Base-by-base conservation (phyloP, 2,329 filamentous ascomycete genomes). In the Aspergillus ruber region DNA sequence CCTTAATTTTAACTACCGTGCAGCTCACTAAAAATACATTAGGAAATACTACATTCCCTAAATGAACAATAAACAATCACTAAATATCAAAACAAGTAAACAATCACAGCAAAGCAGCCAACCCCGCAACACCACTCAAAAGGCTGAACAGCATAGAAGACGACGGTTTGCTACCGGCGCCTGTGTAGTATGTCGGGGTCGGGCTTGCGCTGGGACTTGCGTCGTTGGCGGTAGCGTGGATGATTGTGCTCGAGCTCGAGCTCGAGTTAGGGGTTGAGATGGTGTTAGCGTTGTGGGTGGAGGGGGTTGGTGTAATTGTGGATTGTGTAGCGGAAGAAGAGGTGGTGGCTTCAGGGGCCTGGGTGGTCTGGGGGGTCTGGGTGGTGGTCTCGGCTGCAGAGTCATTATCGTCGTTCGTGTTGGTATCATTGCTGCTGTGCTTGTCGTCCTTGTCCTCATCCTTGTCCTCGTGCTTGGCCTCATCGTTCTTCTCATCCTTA, bases 21-120 rank as follows among this genome's bases (percentile, higher is more conserved):
- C 25, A 12, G 12, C 25, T 29, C 25, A 29, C 25, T 12, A 39
- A 21, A 12, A 20, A 10, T 39, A 39, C 36, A 20, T 18, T 2
- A 21, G 15, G 18, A 18, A 18, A 12, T 12, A 21, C 10, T 8
- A 39, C 17, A 10, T 3, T 13, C 10, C 10, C 36, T 18, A 18
- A 15, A 21, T 6, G 21, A 15, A 29, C n/a, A 27, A 42, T 27
- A 21, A 42, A 10, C n/a, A 21, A 42, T 4, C n/a, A 10, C 7
- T 15, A 6, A 17, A 23, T 21, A 23, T 13, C n/a, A 36, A 36
- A 23, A 13, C 15, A 39, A 6, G 4, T 36, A 36, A 8, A 36
- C 32, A 36, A 46, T 54, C 61, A 66, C 47, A 66, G 42, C 45
- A 66, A 56, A 41, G 56, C 51, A 44, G 59, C 55, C 33, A 65